Base-by-base conservation (phyloP, 768 basidiomycete species). In the Rhizopogon sp. region DNA sequence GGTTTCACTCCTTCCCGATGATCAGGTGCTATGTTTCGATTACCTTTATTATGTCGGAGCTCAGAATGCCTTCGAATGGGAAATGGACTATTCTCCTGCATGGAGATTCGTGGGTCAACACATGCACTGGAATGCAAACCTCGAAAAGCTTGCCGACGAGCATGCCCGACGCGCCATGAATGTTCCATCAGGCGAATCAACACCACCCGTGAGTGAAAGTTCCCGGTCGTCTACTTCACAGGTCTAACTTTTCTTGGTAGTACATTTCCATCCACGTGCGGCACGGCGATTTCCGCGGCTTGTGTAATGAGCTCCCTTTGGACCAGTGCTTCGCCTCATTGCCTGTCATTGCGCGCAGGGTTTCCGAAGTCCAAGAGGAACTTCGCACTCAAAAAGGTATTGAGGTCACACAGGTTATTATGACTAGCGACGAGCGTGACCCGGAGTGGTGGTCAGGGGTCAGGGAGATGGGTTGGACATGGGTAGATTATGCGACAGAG, bases 361-460 rank as follows among this genome's bases (percentile, higher is more conserved):
- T 85, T 6, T 69, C 77, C 4, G 83, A 84, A 63, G 75, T 84
- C 5, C 76, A 79, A 60, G 69, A 72, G 17, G 79, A 82, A 52
- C 62, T 84, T 39, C 56, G 67, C 50, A 66, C 74, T 49, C 71
- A 71, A 39, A 78, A 74, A 55, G 76, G 79, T 3, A 66, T 81
- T 5, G 64, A 56, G 8, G 78, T 79, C n/a, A 66, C 77, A 5
- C 74, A 80, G 58, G 79, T 86, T 25, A 72, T 87, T 42, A 76
- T 85, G 74, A 86, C 83, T 16, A 85, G 82, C 56, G 85, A 87
- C 61, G 84, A 87, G 62, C 61, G 67, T 42, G 73, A 83, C 59
- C 60, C 73, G 10, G 70, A 68, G n/a, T 85, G 81, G 83, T 85
- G 82, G 82, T 66, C 72, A n/a, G 76, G 74, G 20, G 78, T 83